Evolutionary conservation across 2,329 filamentous ascomycete species (phyloP).

Genomic region (Massarina eburnea): DNA sequence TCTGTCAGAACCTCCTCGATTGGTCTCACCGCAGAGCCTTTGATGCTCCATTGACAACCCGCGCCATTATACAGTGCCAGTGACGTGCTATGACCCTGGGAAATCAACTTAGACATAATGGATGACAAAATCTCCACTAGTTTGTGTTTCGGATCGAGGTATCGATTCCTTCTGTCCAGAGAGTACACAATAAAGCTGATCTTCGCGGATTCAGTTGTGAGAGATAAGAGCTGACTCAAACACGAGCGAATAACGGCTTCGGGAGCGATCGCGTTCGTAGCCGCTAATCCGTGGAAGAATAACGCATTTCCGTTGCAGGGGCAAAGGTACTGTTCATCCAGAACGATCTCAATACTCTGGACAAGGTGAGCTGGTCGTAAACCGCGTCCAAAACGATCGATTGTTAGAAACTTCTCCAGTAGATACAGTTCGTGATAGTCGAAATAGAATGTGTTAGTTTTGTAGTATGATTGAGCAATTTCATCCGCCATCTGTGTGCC

Average conservation of each 20-base stretch:
- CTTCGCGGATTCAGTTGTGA: neutral
- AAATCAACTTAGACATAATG: neutral
- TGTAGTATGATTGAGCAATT: slow-evolving; percentile 2
- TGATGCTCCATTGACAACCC: neutral
- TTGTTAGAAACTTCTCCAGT: slow-evolving; percentile 4
- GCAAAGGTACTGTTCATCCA: neutral
- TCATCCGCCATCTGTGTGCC: slow-evolving; percentile 1
- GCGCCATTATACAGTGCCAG: neutral
- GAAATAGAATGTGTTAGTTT: slow-evolving; percentile 3
- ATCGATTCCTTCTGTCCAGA: neutral
- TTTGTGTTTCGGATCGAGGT: neutral
- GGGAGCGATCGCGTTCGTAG: neutral
- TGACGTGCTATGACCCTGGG: neutral
- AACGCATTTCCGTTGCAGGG: slow-evolving; percentile 1
- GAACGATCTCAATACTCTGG: slow-evolving; percentile 2
- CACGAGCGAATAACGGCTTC: neutral
- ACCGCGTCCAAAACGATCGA: slow-evolving; percentile 1
- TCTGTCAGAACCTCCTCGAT: neutral
- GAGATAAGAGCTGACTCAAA: neutral
- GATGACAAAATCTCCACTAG: neutral
- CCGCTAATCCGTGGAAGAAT: neutral
- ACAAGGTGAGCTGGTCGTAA: neutral
- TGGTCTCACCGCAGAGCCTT: neutral
- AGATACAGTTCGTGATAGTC: slow-evolving; percentile 6
- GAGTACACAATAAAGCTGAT: slow-evolving; percentile 1